Base-by-base conservation (phyloP, 257 asterid species). In the Solanum sejunctum region DNA sequence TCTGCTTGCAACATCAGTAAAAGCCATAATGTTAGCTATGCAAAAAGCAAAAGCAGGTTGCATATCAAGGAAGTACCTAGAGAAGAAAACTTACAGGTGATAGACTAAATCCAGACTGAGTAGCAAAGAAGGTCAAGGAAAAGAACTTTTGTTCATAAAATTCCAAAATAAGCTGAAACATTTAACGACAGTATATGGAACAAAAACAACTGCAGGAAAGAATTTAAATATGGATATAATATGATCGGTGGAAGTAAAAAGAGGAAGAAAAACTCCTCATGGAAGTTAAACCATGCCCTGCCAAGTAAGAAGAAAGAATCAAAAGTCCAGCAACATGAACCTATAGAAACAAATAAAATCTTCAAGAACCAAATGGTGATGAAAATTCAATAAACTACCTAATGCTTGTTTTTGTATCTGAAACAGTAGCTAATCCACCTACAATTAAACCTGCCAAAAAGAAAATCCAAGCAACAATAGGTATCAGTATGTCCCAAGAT, bases 271-370 rank as follows among this genome's bases (percentile, higher is more conserved):
- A 97, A 97, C 91, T 97, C 99, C 90, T 97, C 99, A 86, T 97
- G 99, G 89, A 97, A 97, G 93, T 97, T 97, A 89, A 97, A 97
- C 99, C 99, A 97, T 28, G 97, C 85, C 97, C 99, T 95, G 91
- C 89, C 66, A 90, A 88, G 72, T 56, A 54, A 55, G 69, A 70
- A 51, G 77, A 15, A 52, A 82, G 79, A 32, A 81, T 80, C 67
- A 61, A n/a, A 69, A 85, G 58, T 56, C 20, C 54, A 83, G 32
- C 32, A 86, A 72, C 17, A 67, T 10, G 20, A 56, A 83, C 26
- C 78, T 16, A 67, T 36, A 81, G 43, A 39, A 57, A 66, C 2
- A 60, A 47, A 64, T 16, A 82, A 57, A 45, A 61, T 43, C 82
- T 26, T 51, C 82, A 51, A 51, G 85, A 82, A 58, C 56, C 2